Evolutionary conservation across 2,329 filamentous ascomycete genomes (phyloP).

Genomic region (Claviceps pazoutovae): DNA sequence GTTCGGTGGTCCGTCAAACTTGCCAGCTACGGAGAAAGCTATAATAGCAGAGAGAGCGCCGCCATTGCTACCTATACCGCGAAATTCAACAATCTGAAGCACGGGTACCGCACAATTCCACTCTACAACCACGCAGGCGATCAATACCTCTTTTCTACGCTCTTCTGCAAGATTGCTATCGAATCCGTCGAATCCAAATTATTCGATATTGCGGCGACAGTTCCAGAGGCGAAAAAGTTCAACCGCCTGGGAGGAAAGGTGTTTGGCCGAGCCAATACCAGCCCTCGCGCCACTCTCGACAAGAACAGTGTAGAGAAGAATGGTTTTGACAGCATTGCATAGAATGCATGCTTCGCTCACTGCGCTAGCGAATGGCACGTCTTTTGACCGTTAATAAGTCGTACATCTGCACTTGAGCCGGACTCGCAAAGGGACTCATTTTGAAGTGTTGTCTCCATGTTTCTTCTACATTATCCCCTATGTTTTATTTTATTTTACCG

Average conservation of each 20-base stretch:
- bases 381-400: neutral
- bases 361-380: neutral
- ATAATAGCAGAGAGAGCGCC: constrained; percentile 41
- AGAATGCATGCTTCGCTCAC: constrained; percentile 2
- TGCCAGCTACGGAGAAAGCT: constrained; percentile 59
- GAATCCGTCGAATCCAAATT: constrained; percentile 43
- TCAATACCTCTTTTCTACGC: constrained; percentile 83
- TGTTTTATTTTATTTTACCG: neutral
- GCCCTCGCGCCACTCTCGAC: constrained; percentile 38
- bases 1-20: constrained; percentile 87
- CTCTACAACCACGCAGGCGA: constrained; percentile 81
- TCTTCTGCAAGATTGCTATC: constrained; percentile 78
- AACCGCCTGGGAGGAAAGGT: constrained; percentile 44
- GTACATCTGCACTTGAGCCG: neutral
- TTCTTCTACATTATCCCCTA: neutral
- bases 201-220: constrained; percentile 32
- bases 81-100: constrained; percentile 77
- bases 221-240: constrained; percentile 34
- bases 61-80: constrained; percentile 81
- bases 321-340: constrained; percentile 26
- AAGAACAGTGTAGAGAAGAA: constrained; percentile 33
- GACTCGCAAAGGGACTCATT: too few relatives aligned
- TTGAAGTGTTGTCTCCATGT: neutral
- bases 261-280: constrained; percentile 39
- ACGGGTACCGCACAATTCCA: constrained; percentile 85